Percentiles rank a stretch among this genome's conserved stretches.
These are phyloP conservation scores for Umbilicus rupestris DNA, from an alignment of 164 flowering plant genomes.

Conservation along the genomic window DNA sequence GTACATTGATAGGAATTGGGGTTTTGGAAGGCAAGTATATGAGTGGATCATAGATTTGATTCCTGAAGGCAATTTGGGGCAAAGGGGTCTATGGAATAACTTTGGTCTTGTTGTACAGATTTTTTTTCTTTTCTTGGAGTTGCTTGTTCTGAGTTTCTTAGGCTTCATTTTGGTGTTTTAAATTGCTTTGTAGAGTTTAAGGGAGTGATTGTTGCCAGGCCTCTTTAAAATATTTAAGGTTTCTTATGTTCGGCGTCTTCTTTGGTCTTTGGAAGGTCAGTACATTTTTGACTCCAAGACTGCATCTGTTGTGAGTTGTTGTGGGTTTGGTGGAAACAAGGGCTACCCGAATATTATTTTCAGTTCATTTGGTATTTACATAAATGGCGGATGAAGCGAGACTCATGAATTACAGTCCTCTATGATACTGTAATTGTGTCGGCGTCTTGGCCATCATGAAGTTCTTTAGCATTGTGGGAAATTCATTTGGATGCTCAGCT, in stretches of 20 bases:
- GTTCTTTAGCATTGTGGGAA: slow-evolving; percentile 56
- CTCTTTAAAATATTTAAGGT: not conserved
- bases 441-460: slow-evolving; percentile 32
- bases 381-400: not conserved
- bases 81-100: not conserved
- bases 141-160: no score
- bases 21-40: slow-evolving; percentile 1
- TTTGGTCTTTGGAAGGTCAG: slow-evolving; percentile 16
- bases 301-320: slow-evolving; percentile 11
- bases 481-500: slow-evolving; percentile 98
- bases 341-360: not conserved
- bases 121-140: not conserved
- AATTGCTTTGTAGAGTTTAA: not conserved
- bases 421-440: slow-evolving; percentile 7
- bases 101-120: not conserved
- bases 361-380: not conserved
- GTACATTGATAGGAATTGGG: not conserved
- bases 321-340: slow-evolving; percentile 8
- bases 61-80: slow-evolving; percentile 4
- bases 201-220: not conserved
- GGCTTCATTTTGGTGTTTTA: not conserved
- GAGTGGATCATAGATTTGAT: not conserved
- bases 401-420: slow-evolving; percentile 3
- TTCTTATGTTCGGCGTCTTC: slow-evolving; percentile 8
- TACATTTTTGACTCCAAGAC: slow-evolving; percentile 13